Evolutionary conservation across 257 asterid species (phyloP).

Genomic region (Leonotis leonurus): DNA sequence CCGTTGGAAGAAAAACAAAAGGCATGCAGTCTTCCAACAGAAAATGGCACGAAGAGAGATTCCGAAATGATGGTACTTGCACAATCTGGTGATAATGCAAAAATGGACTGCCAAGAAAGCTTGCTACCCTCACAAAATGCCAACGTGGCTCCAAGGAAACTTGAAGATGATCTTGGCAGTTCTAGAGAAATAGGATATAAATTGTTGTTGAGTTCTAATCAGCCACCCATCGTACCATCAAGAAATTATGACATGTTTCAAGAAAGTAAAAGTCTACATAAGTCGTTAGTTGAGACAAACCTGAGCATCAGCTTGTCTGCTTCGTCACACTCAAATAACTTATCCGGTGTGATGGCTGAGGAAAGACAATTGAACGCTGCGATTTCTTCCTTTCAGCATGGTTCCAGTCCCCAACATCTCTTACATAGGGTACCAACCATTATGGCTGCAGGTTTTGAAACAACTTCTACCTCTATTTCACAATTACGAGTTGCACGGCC

Average conservation of each 20-base stretch:
- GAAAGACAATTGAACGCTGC: constrained; percentile 43
- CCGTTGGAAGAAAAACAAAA: constrained; percentile 39
- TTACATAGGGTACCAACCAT: constrained; percentile 63
- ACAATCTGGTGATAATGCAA: constrained; percentile 34
- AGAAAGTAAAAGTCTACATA: constrained; percentile 26
- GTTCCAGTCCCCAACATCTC: constrained; percentile 54
- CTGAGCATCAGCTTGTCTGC: constrained; percentile 70
- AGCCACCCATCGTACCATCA: constrained; percentile 29
- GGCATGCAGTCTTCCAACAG: constrained; percentile 27
- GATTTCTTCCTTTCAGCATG: constrained; percentile 49
- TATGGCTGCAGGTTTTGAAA: constrained; percentile 45
- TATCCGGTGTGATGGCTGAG: constrained; percentile 36
- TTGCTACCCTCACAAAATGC: constrained; percentile 27
- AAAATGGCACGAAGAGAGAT: constrained; percentile 27
- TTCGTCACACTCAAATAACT: no score
- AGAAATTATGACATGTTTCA: constrained; percentile 28
- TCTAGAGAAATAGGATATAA: constrained; percentile 44
- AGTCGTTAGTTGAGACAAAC: constrained; percentile 54
- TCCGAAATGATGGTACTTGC: constrained; percentile 29
- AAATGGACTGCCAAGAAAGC: constrained; percentile 21
- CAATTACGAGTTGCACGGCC: constrained; percentile 90
- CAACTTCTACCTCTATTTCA: constrained; percentile 40
- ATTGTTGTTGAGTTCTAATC: constrained; percentile 29
- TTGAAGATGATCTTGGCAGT: constrained; percentile 23
- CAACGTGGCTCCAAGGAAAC: constrained; percentile 24